Evolutionary conservation across 75 land plant species (phyloP), one percentile per base, ranked within the genome.

Genomic region (Cryptomeria japonica): DNA sequence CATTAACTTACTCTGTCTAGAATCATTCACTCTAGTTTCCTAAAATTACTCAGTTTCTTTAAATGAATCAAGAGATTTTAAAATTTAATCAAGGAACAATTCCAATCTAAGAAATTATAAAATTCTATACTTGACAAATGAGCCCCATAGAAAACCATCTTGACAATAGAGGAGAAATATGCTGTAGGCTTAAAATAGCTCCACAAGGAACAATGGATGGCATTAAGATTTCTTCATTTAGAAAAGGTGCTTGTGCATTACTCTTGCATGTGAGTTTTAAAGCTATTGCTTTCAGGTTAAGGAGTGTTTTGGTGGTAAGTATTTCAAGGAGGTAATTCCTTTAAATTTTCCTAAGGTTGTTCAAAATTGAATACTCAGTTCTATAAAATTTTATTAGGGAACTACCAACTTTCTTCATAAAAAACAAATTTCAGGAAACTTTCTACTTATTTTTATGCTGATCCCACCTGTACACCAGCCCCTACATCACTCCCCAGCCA

Each of bases 51-150:
- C 14, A 75, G 13, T 75, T 75, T 75, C 15, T 75, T 32, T 36
- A 31, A 38, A 31, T 75, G 31, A 75, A 31, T 72, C 9, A 36
- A 8, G 77, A 75, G 77, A 14, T 14, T 34, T 75, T 51, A 36
- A 75, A 75, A 75, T 75, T 36, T 75, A 75, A 75, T 75, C 14
- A 75, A 75, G 77, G 77, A 75, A 75, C 37, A 75, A 36, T 32
- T 75, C 15, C 31, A 8, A 75, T n/a, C 53, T 44, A 28, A 61
- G 53, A 51, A 86, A 86, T 28, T 46, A 86, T 0, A 22, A 86
- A 51, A 84, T 84, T 16, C 25, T 39, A 75, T 75, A 34, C 38
- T 75, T 75, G 77, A 75, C 77, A 75, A 75, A 75, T 75, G 37
- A 75, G 38, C 77, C 34, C 13, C 11, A 34, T 75, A 32, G 36